These are phyloP conservation scores for Xylaria sp. DNA, from an alignment of 495 filamentous ascomycete genomes.

Conservation along the genomic window DNA sequence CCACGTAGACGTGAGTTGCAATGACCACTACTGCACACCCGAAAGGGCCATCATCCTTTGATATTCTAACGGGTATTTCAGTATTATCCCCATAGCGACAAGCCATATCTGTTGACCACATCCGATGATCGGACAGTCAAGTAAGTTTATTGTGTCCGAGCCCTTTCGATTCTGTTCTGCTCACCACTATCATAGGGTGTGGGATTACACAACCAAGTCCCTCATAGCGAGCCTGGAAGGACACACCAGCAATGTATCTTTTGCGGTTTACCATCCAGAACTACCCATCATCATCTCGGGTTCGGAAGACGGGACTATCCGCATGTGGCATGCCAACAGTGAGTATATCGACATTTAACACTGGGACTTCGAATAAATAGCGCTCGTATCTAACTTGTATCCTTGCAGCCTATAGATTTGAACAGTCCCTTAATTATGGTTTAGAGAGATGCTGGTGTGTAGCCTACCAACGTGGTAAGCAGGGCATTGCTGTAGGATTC, in stretches of 20 bases:
- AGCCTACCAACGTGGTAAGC: constrained; percentile 88
- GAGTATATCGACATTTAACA: constrained; percentile 4
- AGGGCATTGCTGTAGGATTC: constrained; percentile 94
- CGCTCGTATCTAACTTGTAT: constrained; percentile 7
- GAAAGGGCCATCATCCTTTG: background rate
- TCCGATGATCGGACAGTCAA: constrained; percentile 94
- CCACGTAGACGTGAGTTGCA: constrained; percentile 70
- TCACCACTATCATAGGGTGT: constrained; percentile 57
- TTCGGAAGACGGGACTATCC: constrained; percentile 94
- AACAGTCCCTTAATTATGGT: constrained; percentile 94
- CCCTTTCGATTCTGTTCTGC: background rate
- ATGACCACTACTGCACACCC: constrained; percentile 8
- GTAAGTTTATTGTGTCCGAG: constrained; percentile 30
- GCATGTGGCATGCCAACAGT: constrained; percentile 89
- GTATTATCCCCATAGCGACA: constrained; percentile 95
- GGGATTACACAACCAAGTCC: constrained; percentile 99
- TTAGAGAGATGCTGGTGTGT: constrained; percentile 98
- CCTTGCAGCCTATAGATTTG: constrained; percentile 85
- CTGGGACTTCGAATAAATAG: background rate
- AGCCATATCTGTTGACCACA: constrained; percentile 95
- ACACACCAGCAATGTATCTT: constrained; percentile 98
- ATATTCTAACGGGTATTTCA: constrained; percentile 9
- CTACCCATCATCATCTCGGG: constrained; percentile 98
- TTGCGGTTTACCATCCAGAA: constrained; percentile 97
- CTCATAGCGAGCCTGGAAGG: constrained; percentile 96